Conservation (phyloP, 2,329 filamentous ascomycete genomes). For the Nakataea oryzae region DNA sequence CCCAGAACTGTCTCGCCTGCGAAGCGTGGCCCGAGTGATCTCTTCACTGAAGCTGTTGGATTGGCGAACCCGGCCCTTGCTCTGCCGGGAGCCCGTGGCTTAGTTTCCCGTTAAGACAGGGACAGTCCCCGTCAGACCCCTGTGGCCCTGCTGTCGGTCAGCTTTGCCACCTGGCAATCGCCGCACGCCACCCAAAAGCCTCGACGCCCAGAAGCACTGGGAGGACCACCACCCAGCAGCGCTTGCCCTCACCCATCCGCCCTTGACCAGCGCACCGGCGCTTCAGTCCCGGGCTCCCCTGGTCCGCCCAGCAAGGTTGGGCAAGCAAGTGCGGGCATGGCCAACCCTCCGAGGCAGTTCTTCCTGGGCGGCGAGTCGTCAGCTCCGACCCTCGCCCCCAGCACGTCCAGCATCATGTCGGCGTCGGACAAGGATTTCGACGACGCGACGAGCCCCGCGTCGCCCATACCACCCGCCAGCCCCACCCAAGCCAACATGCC, state of each 20-base stretch:
- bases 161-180: neutral
- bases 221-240: neutral
- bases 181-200: neutral
- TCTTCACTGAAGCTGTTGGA: neutral
- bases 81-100: neutral
- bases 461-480: neutral
- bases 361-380: neutral
- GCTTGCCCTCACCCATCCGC: neutral
- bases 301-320: no score
- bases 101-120: neutral
- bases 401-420: constrained; percentile 1
- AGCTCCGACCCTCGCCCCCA: constrained; percentile 3
- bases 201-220: neutral
- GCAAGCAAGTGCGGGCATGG: neutral
- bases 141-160: no score
- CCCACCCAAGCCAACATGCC: neutral
- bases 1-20: no score
- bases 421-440: constrained; percentile 1
- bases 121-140: neutral
- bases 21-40: neutral
- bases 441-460: neutral
- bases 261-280: neutral
- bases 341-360: neutral
- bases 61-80: neutral
- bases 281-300: neutral